Conservation (phyloP, 371 early-diverging fungal species). For the Blastocladiella emersonii region DNA sequence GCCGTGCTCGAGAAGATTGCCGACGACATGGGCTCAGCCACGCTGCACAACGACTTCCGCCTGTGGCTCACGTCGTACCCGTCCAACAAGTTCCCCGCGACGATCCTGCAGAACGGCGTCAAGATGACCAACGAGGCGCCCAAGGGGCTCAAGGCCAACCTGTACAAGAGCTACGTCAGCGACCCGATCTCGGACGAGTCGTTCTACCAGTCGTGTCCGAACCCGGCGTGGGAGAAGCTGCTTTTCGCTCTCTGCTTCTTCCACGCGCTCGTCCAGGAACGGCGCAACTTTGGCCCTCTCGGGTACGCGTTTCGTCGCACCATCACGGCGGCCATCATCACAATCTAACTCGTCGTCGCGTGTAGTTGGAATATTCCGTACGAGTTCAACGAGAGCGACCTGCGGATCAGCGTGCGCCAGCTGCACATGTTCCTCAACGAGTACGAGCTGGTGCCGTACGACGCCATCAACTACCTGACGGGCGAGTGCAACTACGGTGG, state of each 20-base stretch:
- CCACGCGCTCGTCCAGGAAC: slow-evolving; percentile 42
- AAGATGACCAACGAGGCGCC: slow-evolving; percentile 50
- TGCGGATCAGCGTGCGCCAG: slow-evolving; percentile 32
- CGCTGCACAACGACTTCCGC: slow-evolving; percentile 33
- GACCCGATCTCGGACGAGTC: slow-evolving; percentile 38
- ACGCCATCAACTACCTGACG: slow-evolving; percentile 36
- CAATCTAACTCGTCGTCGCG: too few species aligned
- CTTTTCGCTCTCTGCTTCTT: slow-evolving; percentile 42
- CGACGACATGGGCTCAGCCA: slow-evolving; percentile 36
- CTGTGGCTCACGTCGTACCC: slow-evolving; percentile 43
- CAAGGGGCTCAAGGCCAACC: slow-evolving; percentile 34
- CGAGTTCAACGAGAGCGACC: slow-evolving; percentile 42
- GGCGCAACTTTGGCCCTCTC: slow-evolving; percentile 42
- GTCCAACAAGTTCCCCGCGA: slow-evolving; percentile 37
- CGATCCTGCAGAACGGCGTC: slow-evolving; percentile 40
- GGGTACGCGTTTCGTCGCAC: slow-evolving; percentile 13
- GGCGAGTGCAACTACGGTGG: slow-evolving; percentile 52
- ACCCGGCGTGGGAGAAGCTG: slow-evolving; percentile 32
- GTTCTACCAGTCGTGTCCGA: slow-evolving; percentile 31
- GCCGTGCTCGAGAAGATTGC: slow-evolving; percentile 39
- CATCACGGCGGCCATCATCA: too few species aligned
- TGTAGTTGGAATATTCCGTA: slow-evolving; percentile 42
- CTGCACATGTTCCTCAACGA: slow-evolving; percentile 42
- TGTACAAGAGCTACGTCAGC: slow-evolving; percentile 28
- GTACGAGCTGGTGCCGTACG: slow-evolving; percentile 38